Conservation (phyloP, 257 asterid genomes). For the Solanum bukasovii region DNA sequence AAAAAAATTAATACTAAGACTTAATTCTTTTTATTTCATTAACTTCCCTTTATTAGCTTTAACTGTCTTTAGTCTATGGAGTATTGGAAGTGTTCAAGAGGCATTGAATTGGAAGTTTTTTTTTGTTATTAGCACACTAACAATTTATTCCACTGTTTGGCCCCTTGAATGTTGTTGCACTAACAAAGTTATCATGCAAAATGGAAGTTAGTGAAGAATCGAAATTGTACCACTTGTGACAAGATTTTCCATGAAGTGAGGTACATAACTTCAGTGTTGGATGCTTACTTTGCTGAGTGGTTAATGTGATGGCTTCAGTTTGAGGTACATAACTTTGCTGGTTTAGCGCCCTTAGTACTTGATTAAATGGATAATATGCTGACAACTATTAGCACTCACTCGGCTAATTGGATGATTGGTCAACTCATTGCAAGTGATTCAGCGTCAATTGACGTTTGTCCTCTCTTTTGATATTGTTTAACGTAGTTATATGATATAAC, state of each 20-base stretch:
- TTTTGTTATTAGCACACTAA: background rate
- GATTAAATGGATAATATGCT: background rate
- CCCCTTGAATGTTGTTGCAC: background rate
- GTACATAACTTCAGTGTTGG: background rate
- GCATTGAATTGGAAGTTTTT: background rate
- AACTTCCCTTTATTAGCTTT: background rate
- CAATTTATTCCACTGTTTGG: background rate
- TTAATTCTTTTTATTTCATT: background rate
- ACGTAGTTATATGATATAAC: background rate
- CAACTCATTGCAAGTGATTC: background rate
- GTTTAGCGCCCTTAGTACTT: background rate
- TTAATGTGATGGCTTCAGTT: background rate
- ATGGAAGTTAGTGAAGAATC: background rate
- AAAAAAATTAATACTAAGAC: background rate
- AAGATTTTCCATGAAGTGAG: background rate
- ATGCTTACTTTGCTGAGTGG: background rate
- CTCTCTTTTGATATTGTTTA: background rate
- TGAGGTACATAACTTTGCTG: background rate
- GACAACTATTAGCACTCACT: background rate
- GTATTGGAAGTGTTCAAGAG: background rate
- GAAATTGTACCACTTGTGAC: background rate
- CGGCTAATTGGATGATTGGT: background rate
- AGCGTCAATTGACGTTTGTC: background rate
- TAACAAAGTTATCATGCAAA: background rate
- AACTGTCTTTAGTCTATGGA: background rate